A percentile compares a stretch with the other conserved stretches of the same genome.
These are phyloP conservation scores for Phytophthora citricola DNA, from an alignment of 352 stramenopile species.

Conservation along the genomic window DNA sequence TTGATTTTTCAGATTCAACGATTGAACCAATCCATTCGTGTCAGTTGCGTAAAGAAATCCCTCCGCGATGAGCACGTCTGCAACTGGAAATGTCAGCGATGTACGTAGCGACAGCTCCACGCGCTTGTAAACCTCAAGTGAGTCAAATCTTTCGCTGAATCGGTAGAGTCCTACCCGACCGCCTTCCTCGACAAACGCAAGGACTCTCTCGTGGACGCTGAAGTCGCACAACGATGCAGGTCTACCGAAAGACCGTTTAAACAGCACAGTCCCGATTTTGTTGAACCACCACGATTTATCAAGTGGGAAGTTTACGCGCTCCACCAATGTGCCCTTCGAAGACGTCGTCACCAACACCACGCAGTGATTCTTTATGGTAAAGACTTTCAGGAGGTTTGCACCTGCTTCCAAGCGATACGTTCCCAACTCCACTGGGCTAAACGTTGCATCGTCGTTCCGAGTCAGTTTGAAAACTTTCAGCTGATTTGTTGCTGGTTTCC, in stretches of 20 bases:
- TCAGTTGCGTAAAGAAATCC: slow-evolving; percentile 47
- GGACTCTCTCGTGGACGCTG: slow-evolving; percentile 25
- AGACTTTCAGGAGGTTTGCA: slow-evolving; percentile 24
- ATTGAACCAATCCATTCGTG: slow-evolving; percentile 37
- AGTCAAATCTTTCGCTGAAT: slow-evolving; percentile 34
- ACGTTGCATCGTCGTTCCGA: slow-evolving; percentile 13
- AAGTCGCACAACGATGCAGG: slow-evolving; percentile 28
- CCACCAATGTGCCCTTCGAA: slow-evolving; percentile 13
- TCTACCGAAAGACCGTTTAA: slow-evolving; percentile 22
- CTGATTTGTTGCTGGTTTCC: slow-evolving; percentile 37
- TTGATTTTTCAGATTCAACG: slow-evolving; percentile 52
- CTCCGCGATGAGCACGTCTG: slow-evolving; percentile 31
- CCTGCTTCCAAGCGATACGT: slow-evolving; percentile 25
- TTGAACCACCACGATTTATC: not conserved
- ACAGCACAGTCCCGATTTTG: slow-evolving; percentile 4
- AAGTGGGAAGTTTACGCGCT: slow-evolving; percentile 35
- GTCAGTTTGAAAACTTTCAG: slow-evolving; percentile 33
- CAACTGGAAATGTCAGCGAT: slow-evolving; percentile 29
- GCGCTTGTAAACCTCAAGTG: slow-evolving; percentile 39
- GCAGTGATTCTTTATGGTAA: slow-evolving; percentile 36
- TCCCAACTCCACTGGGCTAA: slow-evolving; percentile 17
- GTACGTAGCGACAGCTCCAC: slow-evolving; percentile 33
- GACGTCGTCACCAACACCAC: slow-evolving; percentile 38
- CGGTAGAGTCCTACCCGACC: slow-evolving; percentile 37
- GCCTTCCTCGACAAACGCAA: slow-evolving; percentile 35